A percentile compares a stretch with the other conserved stretches of the same genome.
Evolutionary conservation across 371 early-diverging fungal genomes (phyloP).

Genomic region (Parasitella parasitica): DNA sequence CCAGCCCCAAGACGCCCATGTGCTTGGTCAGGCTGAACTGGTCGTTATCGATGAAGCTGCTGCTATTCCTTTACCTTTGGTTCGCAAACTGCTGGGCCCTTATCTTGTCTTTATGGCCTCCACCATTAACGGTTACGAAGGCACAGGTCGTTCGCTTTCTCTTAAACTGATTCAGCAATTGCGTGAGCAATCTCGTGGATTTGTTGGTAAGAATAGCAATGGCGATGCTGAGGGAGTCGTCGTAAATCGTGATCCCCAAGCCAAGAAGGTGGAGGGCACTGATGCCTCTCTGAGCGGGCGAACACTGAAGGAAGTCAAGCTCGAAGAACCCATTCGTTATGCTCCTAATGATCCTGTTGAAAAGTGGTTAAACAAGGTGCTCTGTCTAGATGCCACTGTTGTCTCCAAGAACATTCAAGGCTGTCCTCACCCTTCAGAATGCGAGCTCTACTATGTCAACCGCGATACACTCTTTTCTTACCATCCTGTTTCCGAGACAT

Average conservation of each 20-base stretch:
- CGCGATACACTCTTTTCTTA: slow-evolving; percentile 95
- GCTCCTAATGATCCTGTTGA: slow-evolving; percentile 92
- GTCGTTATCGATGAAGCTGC: slow-evolving; percentile 99
- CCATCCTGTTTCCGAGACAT: slow-evolving; percentile 94
- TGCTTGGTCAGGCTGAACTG: slow-evolving; percentile 94
- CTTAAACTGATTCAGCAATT: slow-evolving; percentile 94
- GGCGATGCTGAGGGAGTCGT: slow-evolving; percentile 47
- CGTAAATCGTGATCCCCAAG: slow-evolving; percentile 58
- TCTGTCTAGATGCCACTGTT: slow-evolving; percentile 90
- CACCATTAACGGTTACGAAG: slow-evolving; percentile 99
- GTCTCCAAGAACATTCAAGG: slow-evolving; percentile 76
- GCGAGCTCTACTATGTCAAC: slow-evolving; percentile 95
- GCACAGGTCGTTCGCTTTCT: slow-evolving; percentile 97
- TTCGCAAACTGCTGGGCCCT: slow-evolving; percentile 89
- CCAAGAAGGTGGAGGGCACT: slow-evolving; percentile 45
- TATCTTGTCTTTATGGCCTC: slow-evolving; percentile 98
- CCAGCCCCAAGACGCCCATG: slow-evolving; percentile 91
- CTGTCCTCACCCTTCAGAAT: slow-evolving; percentile 92
- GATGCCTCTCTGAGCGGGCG: slow-evolving; percentile 64
- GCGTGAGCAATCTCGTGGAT: slow-evolving; percentile 88
- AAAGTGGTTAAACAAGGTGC: slow-evolving; percentile 93
- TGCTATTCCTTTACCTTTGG: slow-evolving; percentile 95
- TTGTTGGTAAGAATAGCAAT: slow-evolving; percentile 56
- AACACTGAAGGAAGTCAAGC: slow-evolving; percentile 83
- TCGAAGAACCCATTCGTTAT: slow-evolving; percentile 98